Base-by-base conservation (phyloP, 805 yeast species). In the Metschnikowia lachancei region DNA sequence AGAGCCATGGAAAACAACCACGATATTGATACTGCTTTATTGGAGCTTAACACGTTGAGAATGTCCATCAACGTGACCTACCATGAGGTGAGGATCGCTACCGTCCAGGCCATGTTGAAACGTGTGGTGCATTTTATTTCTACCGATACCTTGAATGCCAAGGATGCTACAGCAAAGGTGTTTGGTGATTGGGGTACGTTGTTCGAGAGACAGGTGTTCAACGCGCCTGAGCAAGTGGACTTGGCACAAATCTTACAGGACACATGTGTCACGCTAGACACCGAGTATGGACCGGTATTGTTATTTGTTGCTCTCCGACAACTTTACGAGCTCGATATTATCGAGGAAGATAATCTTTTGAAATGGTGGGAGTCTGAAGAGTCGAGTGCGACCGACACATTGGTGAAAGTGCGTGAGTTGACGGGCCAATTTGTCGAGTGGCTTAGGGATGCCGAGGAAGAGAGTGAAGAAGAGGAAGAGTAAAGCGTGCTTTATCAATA, bases 61-160 rank as follows among this genome's bases (percentile, higher is more conserved):
- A 92, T 94, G 99, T 88, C 97, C 59, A 86, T 91, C 94, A 89
- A 94, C 63, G 99, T 90, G 14, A 79, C 94, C 0, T 92, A 94
- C 65, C 95, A 88, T 59, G 96, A 91, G 61, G 97, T 94, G 12
- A 80, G 97, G 62, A 66, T 72, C 26, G 95, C 96, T 4, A 88
- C 96, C 0, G 72, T 82, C 30, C 74, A 75, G 32, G 94, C 97
- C 0, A 71, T 94, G 59, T 58, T 89, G 36, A 71, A 73, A 36
- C 77, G 94, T 58, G 80, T 87, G 11, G 74, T 80, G 42, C 88
- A 88, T 55, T 84, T 86, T 57, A 79, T 90, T 32, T 76, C 81
- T 34, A 87, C 96, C 1, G 87, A 80, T 50, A 86, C 96, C 0
- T 70, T 87, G 54, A 83, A 81, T 33, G 81, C 84, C 33, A 85